phyloP scores from a whole-genome alignment of 148 eudicot genomes.

The Beta vulgaris region DNA sequence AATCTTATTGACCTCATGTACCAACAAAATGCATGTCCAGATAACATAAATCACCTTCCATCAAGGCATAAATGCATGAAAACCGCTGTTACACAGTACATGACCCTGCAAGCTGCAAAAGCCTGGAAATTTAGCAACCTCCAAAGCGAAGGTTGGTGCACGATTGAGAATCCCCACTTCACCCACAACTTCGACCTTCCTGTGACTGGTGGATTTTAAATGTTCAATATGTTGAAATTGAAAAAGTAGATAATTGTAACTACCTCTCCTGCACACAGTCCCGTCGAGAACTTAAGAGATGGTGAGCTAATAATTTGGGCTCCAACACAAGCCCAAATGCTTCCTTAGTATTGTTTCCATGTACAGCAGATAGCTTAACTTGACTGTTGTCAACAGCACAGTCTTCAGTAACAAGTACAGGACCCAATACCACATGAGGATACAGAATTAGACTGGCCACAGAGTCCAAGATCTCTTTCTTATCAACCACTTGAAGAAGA shows the following conservation, averaged over 20 bases:
- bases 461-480: slow-evolving; percentile 38
- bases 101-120: neutral
- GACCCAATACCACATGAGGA: slow-evolving; percentile 32
- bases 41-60: neutral
- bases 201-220: neutral
- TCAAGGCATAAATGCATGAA: neutral
- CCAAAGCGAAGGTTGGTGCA: no score
- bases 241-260: neutral
- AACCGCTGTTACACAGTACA: neutral
- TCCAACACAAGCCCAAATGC: slow-evolving; percentile 28
- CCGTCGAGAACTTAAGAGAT: slow-evolving; percentile 21
- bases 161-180: no score
- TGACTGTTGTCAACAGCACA: slow-evolving; percentile 18
- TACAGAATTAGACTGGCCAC: slow-evolving; percentile 51
- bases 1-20: neutral
- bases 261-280: slow-evolving; percentile 39
- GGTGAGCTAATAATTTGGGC: slow-evolving; percentile 28
- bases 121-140: neutral
- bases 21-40: neutral
- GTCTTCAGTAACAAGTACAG: slow-evolving; percentile 19
- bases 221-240: neutral
- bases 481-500: slow-evolving; percentile 50
- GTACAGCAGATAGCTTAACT: slow-evolving; percentile 20
- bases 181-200: neutral
- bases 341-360: slow-evolving; percentile 25